Evolutionary conservation across 2,329 filamentous ascomycete species (phyloP), one percentile per base, ranked within the genome.

Genomic region (Purpureocillium lavendulum): DNA sequence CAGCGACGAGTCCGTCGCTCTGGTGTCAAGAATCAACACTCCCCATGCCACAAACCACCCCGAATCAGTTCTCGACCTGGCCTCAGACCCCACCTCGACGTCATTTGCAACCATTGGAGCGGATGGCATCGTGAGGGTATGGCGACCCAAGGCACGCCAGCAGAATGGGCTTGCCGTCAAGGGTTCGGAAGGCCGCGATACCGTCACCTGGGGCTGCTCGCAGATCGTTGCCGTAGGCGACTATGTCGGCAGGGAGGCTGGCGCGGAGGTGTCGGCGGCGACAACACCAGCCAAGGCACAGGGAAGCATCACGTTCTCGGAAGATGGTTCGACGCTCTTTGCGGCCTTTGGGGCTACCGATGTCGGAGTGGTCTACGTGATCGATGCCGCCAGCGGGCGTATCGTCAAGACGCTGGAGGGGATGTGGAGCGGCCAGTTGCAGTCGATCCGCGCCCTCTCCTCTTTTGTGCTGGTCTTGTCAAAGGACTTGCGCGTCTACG

Each of bases 61-160:
- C 2, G 71, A 77, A 33, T 65, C 71, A 4, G 73, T 97, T 2
- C 73, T 95, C 26, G 83, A 82, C 49, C 67, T 97, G 6, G 77
- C 77, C 3, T 73, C 83, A 13, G 81, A 89, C 46, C 84, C 86
- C 4, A 71, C 66, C 4, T 72, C 73, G 7, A 66, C 76, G 36
- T 79, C 82, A 35, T 96, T 97, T 57, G 85, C 86, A 8, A 94
- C 89, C 2, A 71, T 95, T 30, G 92, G 90, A 29, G 77, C 82
- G 40, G 90, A 98, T 56, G 81, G 80, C 10, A 65, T 77, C 16
- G 75, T 94, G 30, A 80, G 86, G 30, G 68, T 92, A 35, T 98
- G 92, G 92, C 75, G 75, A n/a, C 79, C 85, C 10, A 84, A 77
- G 58, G 70, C 75, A 6, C 75, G 84, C 34, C 73, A 79, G 45